phyloP scores from a whole-genome alignment of 2,329 filamentous ascomycete species.

The Atkinsonella hypoxylon region DNA sequence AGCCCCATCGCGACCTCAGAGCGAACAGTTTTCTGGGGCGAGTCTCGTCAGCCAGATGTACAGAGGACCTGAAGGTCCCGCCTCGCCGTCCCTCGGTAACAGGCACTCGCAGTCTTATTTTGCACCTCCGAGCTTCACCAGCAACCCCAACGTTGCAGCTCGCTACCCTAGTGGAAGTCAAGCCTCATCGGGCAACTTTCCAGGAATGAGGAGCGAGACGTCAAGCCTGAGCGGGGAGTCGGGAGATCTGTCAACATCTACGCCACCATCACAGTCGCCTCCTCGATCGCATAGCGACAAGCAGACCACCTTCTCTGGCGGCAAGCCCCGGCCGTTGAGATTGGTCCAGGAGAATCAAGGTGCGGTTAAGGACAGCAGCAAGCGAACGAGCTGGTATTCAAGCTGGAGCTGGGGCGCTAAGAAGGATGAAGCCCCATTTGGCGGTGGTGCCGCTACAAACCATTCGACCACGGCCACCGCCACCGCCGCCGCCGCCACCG shows the following conservation, averaged over 20 bases:
- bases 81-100: conserved; percentile 46
- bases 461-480: conserved; percentile 11
- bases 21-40: conserved; percentile 51
- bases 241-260: conserved; percentile 34
- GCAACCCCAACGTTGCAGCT: conserved; percentile 37
- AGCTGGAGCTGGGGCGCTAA: conserved; percentile 41
- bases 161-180: conserved; percentile 40
- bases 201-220: conserved; percentile 55
- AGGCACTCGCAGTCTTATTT: conserved; percentile 55
- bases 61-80: conserved; percentile 54
- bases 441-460: conserved; percentile 12
- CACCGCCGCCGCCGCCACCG: conserved; percentile 17
- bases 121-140: conserved; percentile 32
- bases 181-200: conserved; percentile 50
- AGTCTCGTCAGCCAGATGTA: conserved; percentile 85
- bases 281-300: conserved; percentile 39
- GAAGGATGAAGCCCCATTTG: conserved; percentile 32
- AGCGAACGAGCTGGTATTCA: conserved; percentile 52
- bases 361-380: conserved; percentile 34
- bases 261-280: conserved; percentile 40
- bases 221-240: conserved; percentile 58
- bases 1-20: conserved; percentile 38
- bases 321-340: conserved; percentile 72
- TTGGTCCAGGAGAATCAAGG: conserved; percentile 70
- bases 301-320: conserved; percentile 45